These are phyloP conservation scores for Penicillium turbatum DNA, from an alignment of 495 filamentous ascomycete species.

Conservation along the genomic window DNA sequence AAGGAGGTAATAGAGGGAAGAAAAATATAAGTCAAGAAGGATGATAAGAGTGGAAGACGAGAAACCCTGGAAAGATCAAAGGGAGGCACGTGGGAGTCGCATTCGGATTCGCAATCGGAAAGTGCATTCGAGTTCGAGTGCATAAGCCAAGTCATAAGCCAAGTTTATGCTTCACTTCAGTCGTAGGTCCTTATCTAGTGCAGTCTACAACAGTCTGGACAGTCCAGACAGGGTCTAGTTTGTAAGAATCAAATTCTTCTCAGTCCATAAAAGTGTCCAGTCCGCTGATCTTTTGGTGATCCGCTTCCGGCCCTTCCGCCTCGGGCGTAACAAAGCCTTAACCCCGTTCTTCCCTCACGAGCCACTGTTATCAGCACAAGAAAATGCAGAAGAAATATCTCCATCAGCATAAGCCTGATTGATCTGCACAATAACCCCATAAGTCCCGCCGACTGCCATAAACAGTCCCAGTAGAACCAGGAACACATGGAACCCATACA, in stretches of 20 bases:
- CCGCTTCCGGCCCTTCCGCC: too few species aligned
- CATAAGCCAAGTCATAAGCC: too few species aligned
- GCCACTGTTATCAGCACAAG: slow-evolving; percentile 40
- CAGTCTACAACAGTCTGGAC: too few species aligned
- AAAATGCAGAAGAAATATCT: slow-evolving; percentile 35
- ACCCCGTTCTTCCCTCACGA: not conserved
- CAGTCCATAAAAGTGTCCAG: too few species aligned
- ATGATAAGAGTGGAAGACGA: not conserved
- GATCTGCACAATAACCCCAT: slow-evolving; percentile 33
- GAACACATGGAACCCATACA: slow-evolving; percentile 4
- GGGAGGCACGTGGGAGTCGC: not conserved
- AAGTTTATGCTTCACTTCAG: too few species aligned
- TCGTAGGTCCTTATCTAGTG: too few species aligned
- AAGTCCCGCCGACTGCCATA: slow-evolving; percentile 23
- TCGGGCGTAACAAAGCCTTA: too few species aligned
- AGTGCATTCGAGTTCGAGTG: not conserved
- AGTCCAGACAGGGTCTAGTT: too few species aligned
- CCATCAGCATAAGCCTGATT: slow-evolving; percentile 35
- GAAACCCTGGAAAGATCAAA: too few species aligned
- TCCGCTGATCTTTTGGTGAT: too few species aligned
- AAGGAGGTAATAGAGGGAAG: not conserved
- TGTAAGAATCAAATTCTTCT: too few species aligned
- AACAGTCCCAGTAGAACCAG: slow-evolving; percentile 34
- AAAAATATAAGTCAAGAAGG: not conserved
- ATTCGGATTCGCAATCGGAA: not conserved